Conservation (phyloP, 2,329 filamentous ascomycete genomes). For the Sodiomyces alkalinus region DNA sequence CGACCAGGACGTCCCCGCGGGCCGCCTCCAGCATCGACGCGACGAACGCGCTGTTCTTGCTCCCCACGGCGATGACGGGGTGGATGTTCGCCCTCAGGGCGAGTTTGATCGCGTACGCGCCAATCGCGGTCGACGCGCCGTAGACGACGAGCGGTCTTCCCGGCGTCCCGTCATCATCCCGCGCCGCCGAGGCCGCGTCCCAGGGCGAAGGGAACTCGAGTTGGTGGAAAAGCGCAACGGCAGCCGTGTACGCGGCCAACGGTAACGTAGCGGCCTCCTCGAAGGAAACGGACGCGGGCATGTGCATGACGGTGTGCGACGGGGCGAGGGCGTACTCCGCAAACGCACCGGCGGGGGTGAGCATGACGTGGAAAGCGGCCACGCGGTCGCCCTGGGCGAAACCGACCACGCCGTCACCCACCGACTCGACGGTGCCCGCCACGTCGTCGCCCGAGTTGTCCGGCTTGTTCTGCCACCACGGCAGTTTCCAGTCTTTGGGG, state of each 20-base stretch:
- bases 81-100: conserved; percentile 33
- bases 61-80: conserved; percentile 42
- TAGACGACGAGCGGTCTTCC: conserved; percentile 25
- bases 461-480: background rate
- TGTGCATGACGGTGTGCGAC: conserved; percentile 39
- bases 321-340: conserved; percentile 46
- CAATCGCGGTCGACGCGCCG: conserved; percentile 34
- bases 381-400: conserved; percentile 25
- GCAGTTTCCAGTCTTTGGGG: conserved; percentile 15
- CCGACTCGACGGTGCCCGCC: conserved; percentile 9
- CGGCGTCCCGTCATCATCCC: background rate
- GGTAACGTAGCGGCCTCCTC: conserved; percentile 44
- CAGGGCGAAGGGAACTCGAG: conserved; percentile 34
- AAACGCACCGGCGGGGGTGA: conserved; percentile 32
- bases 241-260: conserved; percentile 38
- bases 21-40: conserved; percentile 2
- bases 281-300: conserved; percentile 31
- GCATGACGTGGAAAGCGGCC: conserved; percentile 35
- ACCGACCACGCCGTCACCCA: conserved; percentile 9
- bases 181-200: conserved; percentile 15
- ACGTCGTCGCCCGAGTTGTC: conserved; percentile 12
- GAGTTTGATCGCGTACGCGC: conserved; percentile 40
- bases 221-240: conserved; percentile 29
- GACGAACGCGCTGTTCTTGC: conserved; percentile 15
- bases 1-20: conserved; percentile 7